Evolutionary conservation across 2,329 filamentous ascomycete species (phyloP), one percentile per base, ranked within the genome.

Genomic region (Talaromyces sp.): DNA sequence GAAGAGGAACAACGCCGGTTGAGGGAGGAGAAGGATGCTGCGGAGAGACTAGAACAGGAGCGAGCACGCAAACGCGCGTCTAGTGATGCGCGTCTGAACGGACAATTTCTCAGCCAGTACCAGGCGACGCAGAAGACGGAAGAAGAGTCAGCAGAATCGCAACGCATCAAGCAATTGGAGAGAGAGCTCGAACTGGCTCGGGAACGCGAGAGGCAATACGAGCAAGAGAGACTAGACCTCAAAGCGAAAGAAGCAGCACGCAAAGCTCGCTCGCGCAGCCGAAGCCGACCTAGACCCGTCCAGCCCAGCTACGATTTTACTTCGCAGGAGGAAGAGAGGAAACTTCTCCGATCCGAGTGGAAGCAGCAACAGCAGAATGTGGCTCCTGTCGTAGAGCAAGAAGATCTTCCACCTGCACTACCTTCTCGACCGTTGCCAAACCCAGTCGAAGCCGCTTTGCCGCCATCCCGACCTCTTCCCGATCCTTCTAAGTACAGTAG

Each of bases 41-140:
- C 93, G 71, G 85, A 86, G 11, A 85, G 84, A 47, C 76, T 93
- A 37, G 86, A 86, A 58, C 83, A 89, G 66, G 90, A 94, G 73
- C 86, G 90, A 57, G 83, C 83, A 70, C 83, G 86, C 66, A 83
- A 86, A 64, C 84, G 86, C 67, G 83, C 82, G 27, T 81, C 81
- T 67, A 89, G 86, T 72, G 89, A 93, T 70, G 83, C 84, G 43
- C 86, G 89, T 67, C 82, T 97, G 25, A 89, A 89, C 67, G 93
- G 93, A 2, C 93, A 97, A 73, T 93, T 89, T 71, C 84, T 96
- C 60, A 94, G 91, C 73, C 90, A 97, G 74, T 96, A 97, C 74
- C 90, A 92, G 75, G 87, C 89, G 22, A 89, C 92, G 69, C 87
- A 90, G 73, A 76, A 70, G 72, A 70, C 74, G 78, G 66, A 73